Evolutionary conservation across 345 rosid genomes (phyloP), one percentile per base, ranked within the genome.

Genomic region (Rhizophora mangle): DNA sequence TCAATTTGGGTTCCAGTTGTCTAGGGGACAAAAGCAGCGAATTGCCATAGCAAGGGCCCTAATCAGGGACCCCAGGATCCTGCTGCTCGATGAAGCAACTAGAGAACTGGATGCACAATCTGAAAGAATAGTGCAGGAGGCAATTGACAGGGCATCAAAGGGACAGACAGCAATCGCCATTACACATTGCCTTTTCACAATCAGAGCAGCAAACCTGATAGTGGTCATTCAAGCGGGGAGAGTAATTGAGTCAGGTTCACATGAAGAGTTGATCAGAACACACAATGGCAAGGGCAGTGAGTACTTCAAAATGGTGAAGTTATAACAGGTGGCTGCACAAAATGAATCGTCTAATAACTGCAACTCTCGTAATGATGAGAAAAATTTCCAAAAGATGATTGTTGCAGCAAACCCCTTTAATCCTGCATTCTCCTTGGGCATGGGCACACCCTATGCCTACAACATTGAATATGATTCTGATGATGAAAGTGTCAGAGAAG

Each of bases 11-110:
- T 80, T 85, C 74, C 89, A 88, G 53, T 56, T 88, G 71, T 88
- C 90, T n/a, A 90, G 93, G 30, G 89, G 90, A 62, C 93, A 88
- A 65, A 88, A 88, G 83, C 90, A 86, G 81, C 63, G 93, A 73
- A 83, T 88, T 21, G 90, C 93, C 62, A 86, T 88, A 54, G 89
- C 93, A 10, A 79, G 90, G 65, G 90, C 93, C 55, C 68, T 85
- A 18, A 85, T 86, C 58, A 81, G 93, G 64, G 75, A 86, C 60
- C 93, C 90, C 1, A 88, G 82, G 66, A 88, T 88, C 68, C 67
- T 88, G 74, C 76, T 88, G 51, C 87, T 88, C 2, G 90, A 86
- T 67, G 93, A 88, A 68, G 90, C 93, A 70, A 86, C 93, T 1
- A 86, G 93, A 79, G 93, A 90, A 34, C 68, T 86, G 55, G 93